These are phyloP conservation scores for Leccinum longicurvipes DNA, from an alignment of 768 basidiomycete genomes.

Conservation along the genomic window DNA sequence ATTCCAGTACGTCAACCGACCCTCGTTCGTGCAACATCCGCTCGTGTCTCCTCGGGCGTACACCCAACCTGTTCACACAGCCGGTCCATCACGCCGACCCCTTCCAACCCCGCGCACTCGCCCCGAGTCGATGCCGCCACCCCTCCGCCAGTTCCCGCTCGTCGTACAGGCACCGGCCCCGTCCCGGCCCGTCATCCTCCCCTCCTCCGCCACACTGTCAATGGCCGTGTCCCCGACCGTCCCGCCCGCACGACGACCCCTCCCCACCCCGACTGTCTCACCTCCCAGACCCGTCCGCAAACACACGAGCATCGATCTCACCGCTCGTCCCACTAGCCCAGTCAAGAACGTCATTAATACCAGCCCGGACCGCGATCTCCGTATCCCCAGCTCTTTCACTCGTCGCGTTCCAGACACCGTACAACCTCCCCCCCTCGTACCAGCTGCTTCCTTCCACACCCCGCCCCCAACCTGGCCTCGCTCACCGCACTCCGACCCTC, in stretches of 20 bases:
- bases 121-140: slow-evolving; percentile 26
- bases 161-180: slow-evolving; percentile 31
- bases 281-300: slow-evolving; percentile 7
- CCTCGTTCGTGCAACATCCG: slow-evolving; percentile 5
- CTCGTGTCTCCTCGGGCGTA: slow-evolving; percentile 11
- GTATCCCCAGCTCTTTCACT: slow-evolving; percentile 23
- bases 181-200: slow-evolving; percentile 29
- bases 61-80: slow-evolving; percentile 8
- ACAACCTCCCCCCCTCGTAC: neutral
- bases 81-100: slow-evolving; percentile 26
- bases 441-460: slow-evolving; percentile 1
- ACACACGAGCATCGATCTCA: slow-evolving; percentile 26
- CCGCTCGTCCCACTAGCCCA: slow-evolving; percentile 18
- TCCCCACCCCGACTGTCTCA: slow-evolving; percentile 16
- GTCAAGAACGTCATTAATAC: slow-evolving; percentile 11
- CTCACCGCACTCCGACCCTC: slow-evolving; percentile 1
- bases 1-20: too few species aligned
- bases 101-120: slow-evolving; percentile 29
- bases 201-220: slow-evolving; percentile 19
- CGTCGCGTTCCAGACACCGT: slow-evolving; percentile 15
- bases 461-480: slow-evolving; percentile 16
- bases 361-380: slow-evolving; percentile 18
- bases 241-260: slow-evolving; percentile 19
- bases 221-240: slow-evolving; percentile 8
- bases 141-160: slow-evolving; percentile 15